Conservation (phyloP, 2,329 filamentous ascomycete species). For the Paramyrothecium sp. region DNA sequence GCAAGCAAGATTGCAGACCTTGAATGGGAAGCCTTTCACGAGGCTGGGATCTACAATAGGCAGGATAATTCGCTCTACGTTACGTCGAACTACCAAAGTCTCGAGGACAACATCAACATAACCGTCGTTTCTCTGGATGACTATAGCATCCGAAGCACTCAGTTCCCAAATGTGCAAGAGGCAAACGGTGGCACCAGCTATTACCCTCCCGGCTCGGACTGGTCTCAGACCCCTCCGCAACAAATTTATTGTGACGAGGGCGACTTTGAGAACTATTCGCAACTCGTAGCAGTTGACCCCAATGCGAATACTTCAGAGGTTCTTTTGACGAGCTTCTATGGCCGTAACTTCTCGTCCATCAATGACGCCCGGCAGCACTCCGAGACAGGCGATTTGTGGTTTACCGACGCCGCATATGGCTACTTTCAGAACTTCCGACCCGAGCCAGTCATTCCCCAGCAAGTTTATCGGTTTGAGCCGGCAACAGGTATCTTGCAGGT, state of each 20-base stretch:
- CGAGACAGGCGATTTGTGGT: neutral
- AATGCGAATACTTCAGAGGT: neutral
- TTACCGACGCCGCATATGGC: neutral
- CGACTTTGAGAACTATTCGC: neutral
- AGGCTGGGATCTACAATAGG: constrained; percentile 1
- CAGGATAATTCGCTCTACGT: constrained; percentile 11
- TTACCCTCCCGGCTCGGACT: constrained; percentile 12
- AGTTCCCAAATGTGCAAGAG: constrained; percentile 15
- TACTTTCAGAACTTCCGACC: neutral
- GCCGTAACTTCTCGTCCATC: neutral
- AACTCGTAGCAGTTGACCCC: neutral
- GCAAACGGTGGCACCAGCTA: constrained; percentile 18
- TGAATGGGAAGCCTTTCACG: neutral
- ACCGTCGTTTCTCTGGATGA: constrained; percentile 18
- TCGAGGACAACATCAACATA: constrained; percentile 33
- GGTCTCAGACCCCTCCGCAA: constrained; percentile 12
- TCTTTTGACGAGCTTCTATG: neutral
- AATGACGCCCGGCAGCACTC: neutral
- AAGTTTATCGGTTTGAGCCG: neutral
- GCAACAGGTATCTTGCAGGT: neutral
- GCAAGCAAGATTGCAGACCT: constrained; percentile 11
- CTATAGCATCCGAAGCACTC: constrained; percentile 12
- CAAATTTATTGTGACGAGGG: constrained; percentile 14
- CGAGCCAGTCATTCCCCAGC: neutral
- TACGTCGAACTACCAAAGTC: constrained; percentile 30